Conservation (phyloP, 352 stramenopile species). For the Phytophthora pinifolia region DNA sequence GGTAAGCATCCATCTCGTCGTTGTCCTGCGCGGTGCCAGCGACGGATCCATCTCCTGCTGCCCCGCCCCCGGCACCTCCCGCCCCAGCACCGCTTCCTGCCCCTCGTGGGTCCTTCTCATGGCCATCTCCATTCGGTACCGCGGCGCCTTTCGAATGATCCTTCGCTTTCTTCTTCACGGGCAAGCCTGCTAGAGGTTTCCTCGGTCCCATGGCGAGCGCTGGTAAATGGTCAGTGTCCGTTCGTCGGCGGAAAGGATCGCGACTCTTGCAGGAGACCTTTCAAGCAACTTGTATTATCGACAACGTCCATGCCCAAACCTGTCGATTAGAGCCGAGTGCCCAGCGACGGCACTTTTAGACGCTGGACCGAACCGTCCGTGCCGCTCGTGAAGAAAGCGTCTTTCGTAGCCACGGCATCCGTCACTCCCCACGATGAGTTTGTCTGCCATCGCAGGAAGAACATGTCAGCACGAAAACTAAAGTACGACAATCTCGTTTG, state of each 20-base stretch:
- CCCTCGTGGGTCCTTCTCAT: slow-evolving; percentile 42
- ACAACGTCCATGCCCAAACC: not conserved
- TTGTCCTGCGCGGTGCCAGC: slow-evolving; percentile 44
- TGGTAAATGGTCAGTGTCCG: slow-evolving; percentile 13
- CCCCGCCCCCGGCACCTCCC: slow-evolving; percentile 15
- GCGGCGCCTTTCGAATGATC: slow-evolving; percentile 34
- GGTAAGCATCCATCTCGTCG: slow-evolving; percentile 77
- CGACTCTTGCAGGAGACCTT: slow-evolving; percentile 29
- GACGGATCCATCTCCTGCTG: slow-evolving; percentile 24
- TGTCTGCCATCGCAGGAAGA: slow-evolving; percentile 40
- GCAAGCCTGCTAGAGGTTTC: slow-evolving; percentile 39
- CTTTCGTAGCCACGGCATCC: slow-evolving; percentile 73
- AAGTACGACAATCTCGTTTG: not conserved
- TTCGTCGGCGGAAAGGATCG: slow-evolving; percentile 21
- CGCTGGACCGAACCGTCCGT: slow-evolving; percentile 84
- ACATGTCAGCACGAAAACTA: not conserved
- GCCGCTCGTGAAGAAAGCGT: slow-evolving; percentile 84
- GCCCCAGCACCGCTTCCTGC: slow-evolving; percentile 9
- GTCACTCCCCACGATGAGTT: slow-evolving; percentile 85
- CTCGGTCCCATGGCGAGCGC: slow-evolving; percentile 45
- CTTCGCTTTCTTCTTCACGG: slow-evolving; percentile 70
- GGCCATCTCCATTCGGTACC: slow-evolving; percentile 26
- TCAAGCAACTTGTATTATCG: slow-evolving; percentile 3
- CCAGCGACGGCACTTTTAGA: slow-evolving; percentile 58
- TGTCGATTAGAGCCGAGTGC: slow-evolving; percentile 21